phyloP scores from a whole-genome alignment of 169 alveolate genomes.

The Amoebophrya sp. region DNA sequence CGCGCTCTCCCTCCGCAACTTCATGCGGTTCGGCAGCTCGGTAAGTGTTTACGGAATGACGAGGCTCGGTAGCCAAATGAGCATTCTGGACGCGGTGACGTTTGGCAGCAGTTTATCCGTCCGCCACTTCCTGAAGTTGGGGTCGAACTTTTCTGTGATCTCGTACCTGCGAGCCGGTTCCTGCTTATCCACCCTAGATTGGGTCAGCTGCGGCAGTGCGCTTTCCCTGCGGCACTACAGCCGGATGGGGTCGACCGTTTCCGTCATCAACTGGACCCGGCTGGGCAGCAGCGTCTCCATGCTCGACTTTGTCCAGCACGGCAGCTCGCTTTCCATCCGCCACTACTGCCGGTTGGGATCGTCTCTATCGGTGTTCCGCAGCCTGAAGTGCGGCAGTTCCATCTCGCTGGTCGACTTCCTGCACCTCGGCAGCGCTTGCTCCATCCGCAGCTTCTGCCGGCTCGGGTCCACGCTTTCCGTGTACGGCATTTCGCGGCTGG shows the following conservation, averaged over 20 bases:
- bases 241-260: not conserved
- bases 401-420: not conserved
- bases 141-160: not conserved
- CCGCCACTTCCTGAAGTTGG: not conserved
- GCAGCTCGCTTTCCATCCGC: not conserved
- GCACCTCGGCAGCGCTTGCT: not conserved
- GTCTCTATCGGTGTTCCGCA: not conserved
- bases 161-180: not conserved
- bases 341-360: not conserved
- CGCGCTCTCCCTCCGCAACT: too few species aligned
- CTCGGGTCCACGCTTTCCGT: not conserved
- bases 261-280: not conserved
- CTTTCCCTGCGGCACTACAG: not conserved
- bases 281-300: not conserved
- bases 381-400: not conserved
- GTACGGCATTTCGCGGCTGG: not conserved
- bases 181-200: not conserved
- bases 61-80: not conserved
- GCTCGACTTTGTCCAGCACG: not conserved
- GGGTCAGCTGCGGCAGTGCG: not conserved
- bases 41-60: too few species aligned
- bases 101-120: not conserved
- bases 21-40: too few species aligned
- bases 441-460: not conserved
- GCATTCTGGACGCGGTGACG: not conserved